Evolutionary conservation across 1,139 yeast genomes (phyloP).

Genomic region (Yamadazyma membranifaciens): DNA sequence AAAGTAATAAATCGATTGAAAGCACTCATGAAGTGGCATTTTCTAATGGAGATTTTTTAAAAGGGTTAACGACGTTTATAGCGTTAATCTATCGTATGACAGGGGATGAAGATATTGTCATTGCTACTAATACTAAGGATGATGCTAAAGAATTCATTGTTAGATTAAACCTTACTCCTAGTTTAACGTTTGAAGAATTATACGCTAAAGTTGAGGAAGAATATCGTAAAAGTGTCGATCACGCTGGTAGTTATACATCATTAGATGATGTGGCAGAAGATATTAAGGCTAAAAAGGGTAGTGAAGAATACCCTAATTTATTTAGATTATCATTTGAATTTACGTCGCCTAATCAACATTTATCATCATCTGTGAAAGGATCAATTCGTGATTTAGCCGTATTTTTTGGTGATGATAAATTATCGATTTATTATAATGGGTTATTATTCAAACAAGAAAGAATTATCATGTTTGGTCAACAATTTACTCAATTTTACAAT

Average conservation of each 20-base stretch:
- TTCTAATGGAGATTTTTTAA: slow-evolving; percentile 33
- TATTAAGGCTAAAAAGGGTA: slow-evolving; percentile 47
- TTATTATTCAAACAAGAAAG: slow-evolving; percentile 72
- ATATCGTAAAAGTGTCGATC: slow-evolving; percentile 35
- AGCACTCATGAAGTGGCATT: slow-evolving; percentile 48
- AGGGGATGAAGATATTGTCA: slow-evolving; percentile 91
- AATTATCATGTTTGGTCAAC: slow-evolving; percentile 68
- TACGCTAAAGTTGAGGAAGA: slow-evolving; percentile 42
- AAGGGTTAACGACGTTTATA: slow-evolving; percentile 68
- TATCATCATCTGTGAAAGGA: slow-evolving; percentile 49
- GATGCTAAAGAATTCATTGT: slow-evolving; percentile 51
- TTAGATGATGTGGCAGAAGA: slow-evolving; percentile 57
- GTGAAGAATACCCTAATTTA: slow-evolving; percentile 60
- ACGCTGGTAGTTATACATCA: slow-evolving; percentile 38
- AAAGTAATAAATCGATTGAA: slow-evolving; percentile 67
- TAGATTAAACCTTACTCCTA: slow-evolving; percentile 58
- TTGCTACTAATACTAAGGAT: slow-evolving; percentile 60
- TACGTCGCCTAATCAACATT: slow-evolving; percentile 36
- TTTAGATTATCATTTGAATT: slow-evolving; percentile 66
- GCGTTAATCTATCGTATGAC: slow-evolving; percentile 75
- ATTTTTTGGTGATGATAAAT: slow-evolving; percentile 31
- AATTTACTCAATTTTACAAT: slow-evolving; percentile 55
- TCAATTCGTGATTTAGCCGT: slow-evolving; percentile 66
- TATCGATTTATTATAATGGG: slow-evolving; percentile 66
- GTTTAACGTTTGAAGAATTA: slow-evolving; percentile 53